These are phyloP conservation scores for Rhexocercosporidium sp. DNA, from an alignment of 2,329 filamentous ascomycete species.

Conservation along the genomic window DNA sequence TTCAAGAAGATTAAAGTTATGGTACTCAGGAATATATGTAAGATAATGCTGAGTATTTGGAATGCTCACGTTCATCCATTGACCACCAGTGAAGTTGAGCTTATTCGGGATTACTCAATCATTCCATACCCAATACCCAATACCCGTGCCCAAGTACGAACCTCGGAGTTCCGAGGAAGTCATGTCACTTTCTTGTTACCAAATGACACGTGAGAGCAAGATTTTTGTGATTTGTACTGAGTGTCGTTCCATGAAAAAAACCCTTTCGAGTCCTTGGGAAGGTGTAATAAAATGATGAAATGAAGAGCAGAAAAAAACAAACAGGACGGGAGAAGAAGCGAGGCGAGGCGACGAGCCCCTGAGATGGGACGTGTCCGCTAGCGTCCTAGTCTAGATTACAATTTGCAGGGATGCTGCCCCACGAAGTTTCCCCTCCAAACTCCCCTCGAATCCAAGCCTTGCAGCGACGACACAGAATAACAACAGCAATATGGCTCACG, in stretches of 20 bases:
- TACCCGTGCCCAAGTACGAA: not conserved
- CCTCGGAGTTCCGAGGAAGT: too few relatives aligned
- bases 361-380: not conserved
- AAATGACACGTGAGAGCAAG: too few relatives aligned
- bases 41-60: not conserved
- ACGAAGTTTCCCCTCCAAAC: constrained; percentile 22
- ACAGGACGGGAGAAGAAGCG: too few relatives aligned
- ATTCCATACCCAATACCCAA: too few relatives aligned
- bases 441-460: constrained; percentile 3
- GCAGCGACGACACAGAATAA: not conserved
- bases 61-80: not conserved
- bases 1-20: too few relatives aligned
- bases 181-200: too few relatives aligned
- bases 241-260: too few relatives aligned
- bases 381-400: not conserved
- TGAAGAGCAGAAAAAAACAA: too few relatives aligned
- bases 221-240: too few relatives aligned
- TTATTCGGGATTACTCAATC: not conserved
- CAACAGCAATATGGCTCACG: constrained; percentile 24
- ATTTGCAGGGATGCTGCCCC: constrained; percentile 4
- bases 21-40: too few relatives aligned
- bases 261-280: too few relatives aligned
- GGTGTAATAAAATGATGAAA: too few relatives aligned
- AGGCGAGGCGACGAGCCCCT: not conserved
- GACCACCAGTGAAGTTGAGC: not conserved